These are phyloP conservation scores for Emergomyces pasteurianus DNA, from an alignment of 2,329 filamentous ascomycete genomes.

Conservation along the genomic window DNA sequence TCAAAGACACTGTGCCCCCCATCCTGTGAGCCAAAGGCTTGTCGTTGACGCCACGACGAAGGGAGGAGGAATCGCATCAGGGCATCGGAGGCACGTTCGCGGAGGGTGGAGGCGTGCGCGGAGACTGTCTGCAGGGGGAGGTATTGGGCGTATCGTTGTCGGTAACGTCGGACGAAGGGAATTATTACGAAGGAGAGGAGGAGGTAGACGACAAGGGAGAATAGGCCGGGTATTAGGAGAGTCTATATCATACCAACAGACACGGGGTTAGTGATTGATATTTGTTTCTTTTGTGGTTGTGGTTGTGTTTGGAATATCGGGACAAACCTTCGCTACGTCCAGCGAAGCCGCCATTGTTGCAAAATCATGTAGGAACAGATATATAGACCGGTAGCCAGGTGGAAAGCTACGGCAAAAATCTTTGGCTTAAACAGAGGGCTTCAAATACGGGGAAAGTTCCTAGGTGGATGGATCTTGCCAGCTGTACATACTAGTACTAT, in stretches of 20 bases:
- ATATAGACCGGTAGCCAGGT: not conserved
- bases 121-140: slow-evolving; percentile 51
- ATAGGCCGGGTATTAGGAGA: slow-evolving; percentile 55
- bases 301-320: not conserved
- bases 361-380: not conserved
- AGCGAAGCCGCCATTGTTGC: slow-evolving; percentile 6
- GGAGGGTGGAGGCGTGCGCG: slow-evolving; percentile 44
- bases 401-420: too few relatives aligned
- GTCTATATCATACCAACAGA: slow-evolving; percentile 38
- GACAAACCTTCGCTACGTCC: slow-evolving; percentile 5
- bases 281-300: not conserved
- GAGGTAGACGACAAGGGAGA: slow-evolving; percentile 59
- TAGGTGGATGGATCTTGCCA: not conserved
- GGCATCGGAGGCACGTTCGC: slow-evolving; percentile 29
- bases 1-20: slow-evolving; percentile 40
- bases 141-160: slow-evolving; percentile 60
- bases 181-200: slow-evolving; percentile 52
- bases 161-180: slow-evolving; percentile 58
- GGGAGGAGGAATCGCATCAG: slow-evolving; percentile 35
- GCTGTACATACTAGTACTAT: not conserved
- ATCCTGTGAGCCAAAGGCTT: slow-evolving; percentile 27
- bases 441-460: not conserved
- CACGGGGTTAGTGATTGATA: not conserved
- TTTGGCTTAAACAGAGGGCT: not conserved
- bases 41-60: slow-evolving; percentile 34